A percentile compares a stretch with the other conserved stretches of the same genome.
Conservation (phyloP, 495 filamentous ascomycete species). For the Talaromyces thailandensis region DNA sequence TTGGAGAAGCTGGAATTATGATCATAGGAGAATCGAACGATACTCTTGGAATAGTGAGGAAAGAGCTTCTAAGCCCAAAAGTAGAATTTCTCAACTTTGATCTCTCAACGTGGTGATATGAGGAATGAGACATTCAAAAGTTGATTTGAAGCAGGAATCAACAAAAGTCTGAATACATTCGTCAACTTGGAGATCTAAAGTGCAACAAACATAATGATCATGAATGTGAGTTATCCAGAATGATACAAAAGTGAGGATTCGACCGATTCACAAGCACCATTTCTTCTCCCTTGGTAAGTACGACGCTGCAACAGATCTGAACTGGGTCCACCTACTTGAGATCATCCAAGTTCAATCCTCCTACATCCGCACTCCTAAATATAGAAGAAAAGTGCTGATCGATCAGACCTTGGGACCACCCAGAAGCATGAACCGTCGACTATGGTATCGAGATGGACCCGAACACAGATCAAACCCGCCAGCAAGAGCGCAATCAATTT, state of each 20-base stretch:
- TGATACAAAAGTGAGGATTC: not conserved
- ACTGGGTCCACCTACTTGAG: not conserved
- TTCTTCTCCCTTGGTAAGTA: not conserved
- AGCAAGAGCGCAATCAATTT: not conserved
- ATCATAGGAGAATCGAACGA: too few relatives aligned
- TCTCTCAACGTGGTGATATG: not conserved
- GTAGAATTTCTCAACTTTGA: too few relatives aligned
- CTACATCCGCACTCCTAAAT: not conserved
- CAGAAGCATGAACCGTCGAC: not conserved
- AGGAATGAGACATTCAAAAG: not conserved
- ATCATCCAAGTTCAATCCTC: not conserved
- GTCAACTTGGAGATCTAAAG: not conserved
- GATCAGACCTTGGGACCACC: not conserved
- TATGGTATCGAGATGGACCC: not conserved
- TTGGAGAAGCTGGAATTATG: too few relatives aligned
- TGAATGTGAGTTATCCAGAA: not conserved
- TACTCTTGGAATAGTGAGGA: too few relatives aligned
- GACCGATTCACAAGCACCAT: not conserved
- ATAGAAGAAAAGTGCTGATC: not conserved
- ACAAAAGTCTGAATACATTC: not conserved
- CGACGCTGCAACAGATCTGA: not conserved
- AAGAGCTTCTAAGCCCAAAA: not conserved
- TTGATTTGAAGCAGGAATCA: not conserved
- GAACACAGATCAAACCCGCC: not conserved
- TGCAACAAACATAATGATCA: not conserved